Percentiles rank a stretch among this genome's conserved stretches.
phyloP scores from a whole-genome alignment of 257 asterid species.

The Lantana camara region DNA sequence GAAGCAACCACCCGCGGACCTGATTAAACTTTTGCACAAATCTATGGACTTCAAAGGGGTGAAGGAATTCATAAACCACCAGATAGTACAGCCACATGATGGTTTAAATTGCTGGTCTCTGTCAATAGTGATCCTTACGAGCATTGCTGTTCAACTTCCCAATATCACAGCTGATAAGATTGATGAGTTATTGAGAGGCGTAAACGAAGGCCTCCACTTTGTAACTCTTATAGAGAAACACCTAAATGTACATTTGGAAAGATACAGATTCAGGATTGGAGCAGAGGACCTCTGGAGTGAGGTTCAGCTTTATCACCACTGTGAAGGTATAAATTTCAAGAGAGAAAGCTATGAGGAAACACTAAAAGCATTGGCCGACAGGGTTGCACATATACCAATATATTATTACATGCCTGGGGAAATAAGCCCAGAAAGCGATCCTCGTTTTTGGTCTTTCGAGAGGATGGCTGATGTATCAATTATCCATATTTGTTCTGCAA shows the following conservation, averaged over 20 bases:
- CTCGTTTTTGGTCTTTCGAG: neutral
- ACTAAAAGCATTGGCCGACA: conserved; percentile 4
- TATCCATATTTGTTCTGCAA: conserved; percentile 3
- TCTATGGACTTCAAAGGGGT: no score
- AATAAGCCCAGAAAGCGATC: neutral
- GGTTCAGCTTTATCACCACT: neutral
- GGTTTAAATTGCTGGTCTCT: conserved; percentile 23
- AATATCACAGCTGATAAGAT: no score
- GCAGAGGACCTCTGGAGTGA: neutral
- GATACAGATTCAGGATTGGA: neutral
- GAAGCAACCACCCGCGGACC: conserved; percentile 21
- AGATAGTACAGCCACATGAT: neutral
- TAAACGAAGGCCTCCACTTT: neutral
- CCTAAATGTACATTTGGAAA: neutral
- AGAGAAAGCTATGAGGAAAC: no score
- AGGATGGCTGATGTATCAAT: conserved; percentile 23
- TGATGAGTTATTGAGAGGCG: neutral
- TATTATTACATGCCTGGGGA: neutral
- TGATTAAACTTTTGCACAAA: conserved; percentile 18
- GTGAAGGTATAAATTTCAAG: conserved; percentile 9
- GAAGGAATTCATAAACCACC: no score
- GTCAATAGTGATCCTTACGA: conserved; percentile 33
- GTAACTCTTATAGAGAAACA: neutral
- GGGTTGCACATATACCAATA: no score
- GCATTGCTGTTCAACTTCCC: conserved; percentile 36